These are phyloP conservation scores for Fusarium stilboides DNA, from an alignment of 2,329 filamentous ascomycete species.

Conservation along the genomic window DNA sequence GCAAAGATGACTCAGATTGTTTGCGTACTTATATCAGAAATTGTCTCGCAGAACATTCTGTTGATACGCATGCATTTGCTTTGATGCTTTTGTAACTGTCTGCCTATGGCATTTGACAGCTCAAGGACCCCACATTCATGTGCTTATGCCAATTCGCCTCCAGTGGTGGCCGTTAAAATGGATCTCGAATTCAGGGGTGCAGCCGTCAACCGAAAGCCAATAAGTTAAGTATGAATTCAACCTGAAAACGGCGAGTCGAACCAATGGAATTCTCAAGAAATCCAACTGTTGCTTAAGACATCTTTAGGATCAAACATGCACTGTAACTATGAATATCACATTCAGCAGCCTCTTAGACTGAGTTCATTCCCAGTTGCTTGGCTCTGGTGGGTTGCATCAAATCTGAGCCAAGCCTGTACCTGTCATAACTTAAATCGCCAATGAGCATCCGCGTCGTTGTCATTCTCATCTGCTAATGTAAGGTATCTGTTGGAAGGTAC, in stretches of 20 bases:
- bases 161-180: conserved; percentile 16
- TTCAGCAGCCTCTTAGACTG: too few relatives aligned
- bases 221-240: not conserved
- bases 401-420: conserved; percentile 13
- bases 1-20: not conserved
- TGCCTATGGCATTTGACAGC: conserved; percentile 7
- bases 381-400: conserved; percentile 27
- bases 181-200: conserved; percentile 36
- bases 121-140: conserved; percentile 20
- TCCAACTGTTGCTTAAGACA: not conserved
- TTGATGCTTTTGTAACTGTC: not conserved
- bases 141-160: conserved; percentile 15
- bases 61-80: too few relatives aligned
- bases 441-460: conserved; percentile 16
- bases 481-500: not conserved
- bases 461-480: conserved; percentile 6
- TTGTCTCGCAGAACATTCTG: not conserved
- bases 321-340: not conserved
- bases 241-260: not conserved
- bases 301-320: not conserved
- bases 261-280: not conserved
- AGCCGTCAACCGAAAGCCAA: conserved; percentile 1
- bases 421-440: conserved; percentile 16
- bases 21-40: not conserved
- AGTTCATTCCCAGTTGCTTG: not conserved